Evolutionary conservation across 805 yeast genomes (phyloP).

Genomic region (Candida oleophila): DNA sequence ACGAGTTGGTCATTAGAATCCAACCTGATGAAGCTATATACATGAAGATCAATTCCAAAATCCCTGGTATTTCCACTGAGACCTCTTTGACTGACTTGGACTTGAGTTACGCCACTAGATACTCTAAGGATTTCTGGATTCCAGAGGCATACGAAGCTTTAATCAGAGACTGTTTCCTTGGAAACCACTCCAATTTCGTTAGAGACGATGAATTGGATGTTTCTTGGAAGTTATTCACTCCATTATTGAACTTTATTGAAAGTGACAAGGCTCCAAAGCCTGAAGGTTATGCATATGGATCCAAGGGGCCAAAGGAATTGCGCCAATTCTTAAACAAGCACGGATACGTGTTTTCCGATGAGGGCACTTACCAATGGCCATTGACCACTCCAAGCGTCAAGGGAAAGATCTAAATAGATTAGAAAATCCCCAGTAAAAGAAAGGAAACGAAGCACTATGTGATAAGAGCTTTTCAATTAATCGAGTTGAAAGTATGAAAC

Average conservation of each 20-base stretch:
- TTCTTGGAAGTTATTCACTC: slow-evolving; percentile 92
- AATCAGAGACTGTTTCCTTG: slow-evolving; percentile 84
- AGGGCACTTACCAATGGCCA: slow-evolving; percentile 87
- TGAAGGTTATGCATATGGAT: slow-evolving; percentile 77
- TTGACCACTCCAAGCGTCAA: slow-evolving; percentile 53
- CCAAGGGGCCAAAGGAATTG: slow-evolving; percentile 80
- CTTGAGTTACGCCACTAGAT: slow-evolving; percentile 78
- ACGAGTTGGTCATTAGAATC: slow-evolving; percentile 89
- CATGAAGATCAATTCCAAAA: slow-evolving; percentile 88
- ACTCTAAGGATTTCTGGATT: slow-evolving; percentile 79
- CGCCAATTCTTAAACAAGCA: slow-evolving; percentile 60
- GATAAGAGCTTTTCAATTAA: too few species aligned
- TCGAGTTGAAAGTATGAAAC: neutral
- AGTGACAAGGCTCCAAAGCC: slow-evolving; percentile 67
- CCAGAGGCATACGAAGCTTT: slow-evolving; percentile 98
- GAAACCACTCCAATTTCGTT: slow-evolving; percentile 95
- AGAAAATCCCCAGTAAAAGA: slow-evolving; percentile 7
- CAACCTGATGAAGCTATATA: slow-evolving; percentile 96
- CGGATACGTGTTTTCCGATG: slow-evolving; percentile 68
- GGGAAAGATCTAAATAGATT: slow-evolving; percentile 28
- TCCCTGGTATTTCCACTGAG: slow-evolving; percentile 84
- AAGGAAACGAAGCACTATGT: neutral
- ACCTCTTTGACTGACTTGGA: slow-evolving; percentile 89
- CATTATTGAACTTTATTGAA: slow-evolving; percentile 79
- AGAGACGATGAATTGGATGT: slow-evolving; percentile 96